Evolutionary conservation across 2,329 filamentous ascomycete genomes (phyloP), one percentile per base, ranked within the genome.

Genomic region (Dichotomopilus funicola): DNA sequence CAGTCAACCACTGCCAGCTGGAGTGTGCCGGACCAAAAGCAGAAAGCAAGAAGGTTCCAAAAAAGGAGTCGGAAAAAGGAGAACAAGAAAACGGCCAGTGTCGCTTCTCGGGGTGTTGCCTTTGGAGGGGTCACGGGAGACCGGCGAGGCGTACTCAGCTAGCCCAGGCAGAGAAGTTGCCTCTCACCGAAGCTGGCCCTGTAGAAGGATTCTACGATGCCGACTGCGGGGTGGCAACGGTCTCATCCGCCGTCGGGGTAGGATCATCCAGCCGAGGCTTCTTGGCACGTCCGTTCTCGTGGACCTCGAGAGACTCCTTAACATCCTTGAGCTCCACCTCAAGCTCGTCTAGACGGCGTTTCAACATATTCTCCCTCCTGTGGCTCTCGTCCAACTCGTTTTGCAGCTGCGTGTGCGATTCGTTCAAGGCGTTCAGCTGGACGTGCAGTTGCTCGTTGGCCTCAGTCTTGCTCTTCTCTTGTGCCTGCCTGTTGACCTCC

Each of bases 281-380:
- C 62, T 72, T 72, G 33, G 63, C 62, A 33, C 64, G 62, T 33
- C 63, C 60, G 33, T 59, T 63, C 43, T 70, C 68, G 27, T 66
- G 59, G 27, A 48, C 53, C 6, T 63, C 62, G 1, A 66, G 56
- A 5, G 65, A 53, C 19, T 66, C 66, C 50, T 64, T 68, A 9
- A 64, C 61, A 11, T 70, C 71, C 51, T 74, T 75, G 1, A 79
- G 67, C 67, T 82, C 80, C 40, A 79, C 77, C 67, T 92, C 88
- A 44, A 91, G 75, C 62, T 95, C 89, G 55, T 89, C 87, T n/a
- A 95, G 75, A 50, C 88, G 83, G 50, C 87, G 81, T 73, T 95
- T 95, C 40, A 95, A 78, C 55, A 86, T 87, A 56, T 90, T 88
- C 70, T 95, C 91, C 38, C 89, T 80, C 51, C 83, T 80, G 64